Percentiles rank a stretch among this genome's conserved stretches.
Conservation (phyloP, 495 filamentous ascomycete genomes). For the Apiosordaria backusii region DNA sequence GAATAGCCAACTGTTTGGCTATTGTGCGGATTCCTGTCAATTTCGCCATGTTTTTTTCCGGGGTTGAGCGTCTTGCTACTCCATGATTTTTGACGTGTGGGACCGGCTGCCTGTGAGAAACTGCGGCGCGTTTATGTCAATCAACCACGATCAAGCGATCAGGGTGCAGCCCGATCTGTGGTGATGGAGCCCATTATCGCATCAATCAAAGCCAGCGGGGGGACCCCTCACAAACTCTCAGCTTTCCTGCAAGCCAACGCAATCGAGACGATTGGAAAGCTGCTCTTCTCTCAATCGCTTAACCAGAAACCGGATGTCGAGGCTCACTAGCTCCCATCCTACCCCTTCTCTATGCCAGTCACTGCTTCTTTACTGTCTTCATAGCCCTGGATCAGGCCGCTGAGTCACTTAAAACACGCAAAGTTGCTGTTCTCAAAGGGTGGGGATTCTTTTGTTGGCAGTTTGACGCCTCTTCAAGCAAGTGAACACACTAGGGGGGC, state of each 20-base stretch:
- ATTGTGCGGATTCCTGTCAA: conserved; percentile 4
- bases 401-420: background rate
- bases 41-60: conserved; percentile 14
- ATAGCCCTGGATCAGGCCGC: background rate
- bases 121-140: conserved; percentile 15
- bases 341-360: background rate
- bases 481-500: background rate
- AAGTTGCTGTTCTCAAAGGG: background rate
- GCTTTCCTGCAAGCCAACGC: background rate
- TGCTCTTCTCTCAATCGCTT: background rate
- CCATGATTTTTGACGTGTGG: conserved; percentile 22
- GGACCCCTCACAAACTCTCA: background rate
- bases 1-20: background rate
- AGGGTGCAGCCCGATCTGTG: background rate
- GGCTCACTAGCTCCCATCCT: background rate
- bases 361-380: background rate
- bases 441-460: background rate
- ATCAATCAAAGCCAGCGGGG: background rate
- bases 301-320: background rate
- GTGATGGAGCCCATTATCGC: background rate
- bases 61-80: conserved; percentile 16
- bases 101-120: conserved; percentile 18
- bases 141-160: conserved; percentile 26
- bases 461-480: background rate
- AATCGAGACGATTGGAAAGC: background rate